Evolutionary conservation across 495 filamentous ascomycete species (phyloP).

Genomic region (Tuber umbilicatum): DNA sequence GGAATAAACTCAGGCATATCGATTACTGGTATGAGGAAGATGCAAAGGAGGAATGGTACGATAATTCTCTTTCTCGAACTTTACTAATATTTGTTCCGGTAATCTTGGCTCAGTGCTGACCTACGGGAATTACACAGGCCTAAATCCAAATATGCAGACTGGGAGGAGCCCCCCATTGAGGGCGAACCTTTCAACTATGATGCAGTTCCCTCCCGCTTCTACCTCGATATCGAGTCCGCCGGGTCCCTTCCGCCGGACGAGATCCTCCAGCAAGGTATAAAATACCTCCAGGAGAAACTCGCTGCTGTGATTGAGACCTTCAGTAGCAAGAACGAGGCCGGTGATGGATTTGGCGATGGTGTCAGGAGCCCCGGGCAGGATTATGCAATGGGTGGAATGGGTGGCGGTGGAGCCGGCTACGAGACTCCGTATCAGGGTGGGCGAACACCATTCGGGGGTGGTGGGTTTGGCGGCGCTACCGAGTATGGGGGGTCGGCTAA

Average conservation of each 20-base stretch:
- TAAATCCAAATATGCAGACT: conserved; percentile 71
- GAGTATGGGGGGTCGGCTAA: conserved; percentile 33
- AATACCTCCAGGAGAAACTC: conserved; percentile 81
- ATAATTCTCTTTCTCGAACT: conserved; percentile 24
- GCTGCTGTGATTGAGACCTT: conserved; percentile 75
- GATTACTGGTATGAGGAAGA: conserved; percentile 92
- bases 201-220: conserved; percentile 75
- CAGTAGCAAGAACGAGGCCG: conserved; percentile 33
- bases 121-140: conserved; percentile 54
- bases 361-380: conserved; percentile 39
- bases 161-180: conserved; percentile 76
- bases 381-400: conserved; percentile 40
- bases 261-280: conserved; percentile 82
- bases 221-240: conserved; percentile 84
- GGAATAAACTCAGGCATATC: conserved; percentile 82
- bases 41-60: conserved; percentile 80
- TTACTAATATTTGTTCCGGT: not conserved
- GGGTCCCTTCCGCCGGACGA: conserved; percentile 79
- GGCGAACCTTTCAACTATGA: conserved; percentile 85
- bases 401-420: conserved; percentile 33
- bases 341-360: conserved; percentile 34
- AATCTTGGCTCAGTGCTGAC: not conserved
- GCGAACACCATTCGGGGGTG: conserved; percentile 36
- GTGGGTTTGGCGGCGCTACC: conserved; percentile 34
- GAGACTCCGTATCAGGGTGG: conserved; percentile 39